phyloP scores from a whole-genome alignment of 2,329 filamentous ascomycete genomes.

The Stromatinia cepivora region DNA sequence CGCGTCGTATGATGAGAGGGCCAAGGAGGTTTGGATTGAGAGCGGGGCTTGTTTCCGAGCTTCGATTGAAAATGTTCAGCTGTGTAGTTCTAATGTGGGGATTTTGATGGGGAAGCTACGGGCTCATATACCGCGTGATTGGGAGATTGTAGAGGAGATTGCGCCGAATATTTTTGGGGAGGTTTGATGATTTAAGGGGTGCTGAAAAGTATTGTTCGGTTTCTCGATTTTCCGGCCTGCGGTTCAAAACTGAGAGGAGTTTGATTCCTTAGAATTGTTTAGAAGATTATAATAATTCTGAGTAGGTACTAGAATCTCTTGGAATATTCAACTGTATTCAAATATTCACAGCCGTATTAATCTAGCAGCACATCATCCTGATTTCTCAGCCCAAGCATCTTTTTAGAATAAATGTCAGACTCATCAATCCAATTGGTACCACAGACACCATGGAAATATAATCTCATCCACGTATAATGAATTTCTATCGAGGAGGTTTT shows the following conservation, averaged over 20 bases:
- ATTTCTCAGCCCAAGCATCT: too few relatives aligned
- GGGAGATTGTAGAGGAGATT: conserved; percentile 28
- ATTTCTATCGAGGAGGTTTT: too few relatives aligned
- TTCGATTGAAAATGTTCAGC: conserved; percentile 38
- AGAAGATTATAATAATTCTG: neutral
- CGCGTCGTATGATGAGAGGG: conserved; percentile 20
- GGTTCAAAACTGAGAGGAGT: neutral
- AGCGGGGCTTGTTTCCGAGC: conserved; percentile 25
- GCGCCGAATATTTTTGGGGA: conserved; percentile 28
- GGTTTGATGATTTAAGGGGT: neutral
- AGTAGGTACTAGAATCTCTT: neutral
- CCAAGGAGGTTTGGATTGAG: conserved; percentile 34
- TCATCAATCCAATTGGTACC: too few relatives aligned
- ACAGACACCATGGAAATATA: neutral
- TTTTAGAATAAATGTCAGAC: neutral
- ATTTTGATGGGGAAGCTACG: conserved; percentile 28
- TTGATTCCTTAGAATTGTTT: neutral
- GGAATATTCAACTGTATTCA: too few relatives aligned
- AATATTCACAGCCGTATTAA: too few relatives aligned
- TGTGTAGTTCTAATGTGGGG: conserved; percentile 40
- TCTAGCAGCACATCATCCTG: too few relatives aligned
- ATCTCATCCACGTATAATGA: neutral
- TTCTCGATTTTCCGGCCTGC: neutral
- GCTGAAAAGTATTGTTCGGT: neutral
- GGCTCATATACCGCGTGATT: conserved; percentile 26